A percentile compares a stretch with the other conserved stretches of the same genome.
Evolutionary conservation across 257 asterid species (phyloP).

Genomic region (Solanum okadae): DNA sequence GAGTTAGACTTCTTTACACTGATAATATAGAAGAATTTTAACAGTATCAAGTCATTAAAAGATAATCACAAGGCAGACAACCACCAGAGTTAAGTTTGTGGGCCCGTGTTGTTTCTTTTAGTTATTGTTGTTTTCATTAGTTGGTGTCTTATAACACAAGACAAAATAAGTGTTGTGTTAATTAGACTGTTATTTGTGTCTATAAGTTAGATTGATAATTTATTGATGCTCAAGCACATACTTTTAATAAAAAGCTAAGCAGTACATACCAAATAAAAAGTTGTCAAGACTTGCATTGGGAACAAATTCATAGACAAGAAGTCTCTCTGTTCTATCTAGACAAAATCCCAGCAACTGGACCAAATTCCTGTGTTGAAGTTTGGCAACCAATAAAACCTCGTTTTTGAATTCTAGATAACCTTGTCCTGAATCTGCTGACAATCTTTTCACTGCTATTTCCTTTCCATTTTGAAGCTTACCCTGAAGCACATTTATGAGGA

Average conservation of each 20-base stretch:
- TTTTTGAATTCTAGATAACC: slow-evolving; percentile 11
- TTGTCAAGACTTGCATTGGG: slow-evolving; percentile 15
- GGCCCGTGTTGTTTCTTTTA: no score
- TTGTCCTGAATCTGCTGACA: slow-evolving; percentile 4
- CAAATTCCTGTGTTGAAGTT: slow-evolving; percentile 18
- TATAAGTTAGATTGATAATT: no score
- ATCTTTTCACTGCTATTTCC: slow-evolving; percentile 16
- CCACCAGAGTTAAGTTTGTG: no score
- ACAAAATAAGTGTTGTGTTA: no score
- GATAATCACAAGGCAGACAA: no score
- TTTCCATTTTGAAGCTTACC: no score
- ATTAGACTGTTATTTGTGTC: no score
- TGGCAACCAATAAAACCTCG: slow-evolving; percentile 7
- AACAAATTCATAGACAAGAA: slow-evolving; percentile 17
- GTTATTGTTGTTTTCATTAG: no score
- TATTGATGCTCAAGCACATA: no score
- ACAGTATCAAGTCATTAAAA: neutral
- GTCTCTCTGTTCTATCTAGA: slow-evolving; percentile 7
- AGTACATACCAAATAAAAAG: slow-evolving; percentile 11
- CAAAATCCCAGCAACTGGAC: slow-evolving; percentile 18
- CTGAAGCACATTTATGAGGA: neutral
- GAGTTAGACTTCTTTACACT: neutral
- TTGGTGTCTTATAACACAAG: no score
- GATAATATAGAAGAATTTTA: neutral
- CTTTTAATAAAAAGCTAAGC: neutral